Base-by-base conservation (phyloP, 1,139 yeast genomes). In the Hemisphaericaspora lyxosophila region DNA sequence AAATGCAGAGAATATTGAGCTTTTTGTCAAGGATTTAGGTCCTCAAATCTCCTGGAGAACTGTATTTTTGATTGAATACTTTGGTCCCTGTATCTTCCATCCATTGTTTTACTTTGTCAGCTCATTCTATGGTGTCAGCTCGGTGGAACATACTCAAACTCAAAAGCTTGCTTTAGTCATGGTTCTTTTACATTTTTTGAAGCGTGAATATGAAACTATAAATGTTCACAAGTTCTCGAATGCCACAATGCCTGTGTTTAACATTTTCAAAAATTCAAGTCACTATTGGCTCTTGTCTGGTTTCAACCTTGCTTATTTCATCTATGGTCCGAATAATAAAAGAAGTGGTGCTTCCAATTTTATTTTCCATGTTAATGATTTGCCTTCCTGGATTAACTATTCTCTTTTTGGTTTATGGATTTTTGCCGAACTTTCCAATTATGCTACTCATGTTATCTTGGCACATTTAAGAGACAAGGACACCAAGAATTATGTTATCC, bases 251-350 rank as follows among this genome's bases (percentile, higher is more conserved):
- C 98, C 98, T 3, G 57, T 84, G 34, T 76, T 79, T 60, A 86
- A 88, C 62, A 67, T 92, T 45, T 85, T 92, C 73, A 88, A 90
- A 65, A 92, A 92, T 68, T 83, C 90, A 26, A 71, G 76, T 47
- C 97, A 92, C 60, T 92, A 92, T 66, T 90, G 97, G 97, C 59
- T 87, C 22, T 68, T 92, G 46, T 84, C 92, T 32, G 97, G 97
- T 1, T 59, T 85, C 25, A 71, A 80, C 48, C 70, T 86, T 38
- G 78, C 88, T 3, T 78, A 73, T 50, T 83, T 85, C 47, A 70
- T 82, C 33, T 90, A 86, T 46, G 78, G 84, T 4, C 94, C 95
- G 8, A 33, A 39, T 8, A 33, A 39, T 8, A 40, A 41, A 26
- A 59, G 23, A 23, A 15, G 25, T 9, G 46, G 45, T 13, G 33